Evolutionary conservation across 495 filamentous ascomycete genomes (phyloP).

Genomic region (Neurospora tetrasperma): DNA sequence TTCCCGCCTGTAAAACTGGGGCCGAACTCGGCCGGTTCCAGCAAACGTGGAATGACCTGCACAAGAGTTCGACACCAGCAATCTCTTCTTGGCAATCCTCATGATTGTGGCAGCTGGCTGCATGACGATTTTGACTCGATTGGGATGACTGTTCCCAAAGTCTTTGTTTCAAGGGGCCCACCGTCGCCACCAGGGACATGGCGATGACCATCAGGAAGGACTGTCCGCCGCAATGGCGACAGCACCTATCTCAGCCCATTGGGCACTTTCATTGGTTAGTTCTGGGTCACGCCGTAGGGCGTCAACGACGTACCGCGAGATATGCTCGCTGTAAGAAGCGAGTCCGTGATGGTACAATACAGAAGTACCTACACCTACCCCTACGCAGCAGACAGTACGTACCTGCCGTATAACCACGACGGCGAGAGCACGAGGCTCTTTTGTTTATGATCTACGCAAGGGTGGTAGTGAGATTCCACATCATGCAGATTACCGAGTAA

Average conservation of each 20-base stretch:
- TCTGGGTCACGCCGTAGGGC: conserved; percentile 1
- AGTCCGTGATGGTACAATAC: background rate
- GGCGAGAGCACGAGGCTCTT: background rate
- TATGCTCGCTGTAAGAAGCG: background rate
- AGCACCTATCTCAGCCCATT: background rate
- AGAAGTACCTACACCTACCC: background rate
- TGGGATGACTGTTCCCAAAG: background rate
- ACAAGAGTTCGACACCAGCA: background rate
- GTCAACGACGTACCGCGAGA: background rate
- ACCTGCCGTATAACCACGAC: background rate
- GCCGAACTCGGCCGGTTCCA: background rate
- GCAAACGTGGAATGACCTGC: background rate
- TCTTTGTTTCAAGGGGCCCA: conserved; percentile 9
- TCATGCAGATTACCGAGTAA: conserved; percentile 4
- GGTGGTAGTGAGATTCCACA: background rate
- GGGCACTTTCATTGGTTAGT: background rate
- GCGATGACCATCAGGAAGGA: background rate
- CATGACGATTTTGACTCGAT: background rate
- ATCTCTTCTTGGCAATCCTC: background rate
- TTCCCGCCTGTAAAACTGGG: background rate
- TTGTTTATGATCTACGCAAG: conserved; percentile 7
- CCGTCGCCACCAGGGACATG: conserved; percentile 4
- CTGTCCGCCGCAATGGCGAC: background rate
- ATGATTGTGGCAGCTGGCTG: background rate
- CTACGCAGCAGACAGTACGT: background rate